Base-by-base conservation (phyloP, 768 basidiomycete species). In the Leccinum boreale region DNA sequence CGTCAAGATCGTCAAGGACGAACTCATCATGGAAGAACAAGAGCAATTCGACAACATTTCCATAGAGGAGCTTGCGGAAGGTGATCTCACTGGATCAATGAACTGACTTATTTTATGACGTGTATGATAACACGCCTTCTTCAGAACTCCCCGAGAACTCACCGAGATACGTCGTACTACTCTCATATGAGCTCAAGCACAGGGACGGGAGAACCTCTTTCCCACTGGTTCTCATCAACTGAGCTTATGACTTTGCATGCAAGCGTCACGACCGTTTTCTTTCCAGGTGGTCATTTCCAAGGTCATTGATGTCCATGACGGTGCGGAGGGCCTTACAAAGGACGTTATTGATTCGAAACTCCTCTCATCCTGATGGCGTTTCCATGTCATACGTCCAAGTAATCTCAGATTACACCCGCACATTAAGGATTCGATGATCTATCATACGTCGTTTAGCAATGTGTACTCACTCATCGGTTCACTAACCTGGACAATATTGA, bases 1-100 rank as follows among this genome's bases (percentile, higher is more conserved):
- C 64, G 85, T 95, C 73, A 95, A 94, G 84, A 92, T 95, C 75
- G 88, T 94, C 80, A 94, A 91, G 78, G 73, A 78, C 39, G 78
- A 85, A 64, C 81, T 94, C 57, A 67, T 85, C 62, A 89, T 97
- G 87, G 87, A 89, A 69, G 87, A 92, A 66, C 89, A 86, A 29
- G 90, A 93, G 55, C 84, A 87, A 67, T 86, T 90, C 62, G 86
- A 89, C 66, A 75, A 84, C 58, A 86, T 91, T 58, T 80, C 79
- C 55, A 84, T 94, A 56, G 89, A 89, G 64, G 92, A 95, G 15
- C 84, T 98, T 36, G 90, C 84, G n/a, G 87, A 94, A 74, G 94
- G 94, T 92, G 62, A 56, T 67, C 54, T 42, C 21, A 8, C 24
- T 33, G 57, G 59, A 12, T 52, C 19, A 23, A 48, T 60, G 35